phyloP scores from a whole-genome alignment of 208 protist species.

The Leishmania braziliensis region DNA sequence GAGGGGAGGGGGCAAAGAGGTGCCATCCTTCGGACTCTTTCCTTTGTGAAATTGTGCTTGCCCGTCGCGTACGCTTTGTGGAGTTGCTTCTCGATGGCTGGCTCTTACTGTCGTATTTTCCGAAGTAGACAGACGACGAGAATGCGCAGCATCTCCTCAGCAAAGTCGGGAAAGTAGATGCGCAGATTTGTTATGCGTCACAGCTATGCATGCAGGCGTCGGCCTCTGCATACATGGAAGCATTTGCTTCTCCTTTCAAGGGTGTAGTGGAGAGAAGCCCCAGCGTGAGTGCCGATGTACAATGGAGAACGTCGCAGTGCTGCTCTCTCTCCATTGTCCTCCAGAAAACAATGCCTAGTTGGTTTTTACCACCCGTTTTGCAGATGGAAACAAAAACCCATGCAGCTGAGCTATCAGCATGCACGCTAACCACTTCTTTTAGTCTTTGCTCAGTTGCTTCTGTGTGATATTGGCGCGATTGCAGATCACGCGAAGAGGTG shows the following conservation, averaged over 20 bases:
- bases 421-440: not conserved
- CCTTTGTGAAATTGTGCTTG: constrained; percentile 2
- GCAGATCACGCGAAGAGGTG: not conserved
- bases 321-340: not conserved
- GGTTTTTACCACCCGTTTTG: not conserved
- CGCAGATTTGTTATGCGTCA: not conserved
- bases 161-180: not conserved
- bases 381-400: not conserved
- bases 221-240: constrained; percentile 3
- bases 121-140: not conserved
- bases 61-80: not conserved
- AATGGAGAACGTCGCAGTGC: not conserved
- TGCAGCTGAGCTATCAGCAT: not conserved
- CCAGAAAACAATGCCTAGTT: not conserved
- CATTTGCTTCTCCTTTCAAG: not conserved
- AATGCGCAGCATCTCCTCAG: not conserved
- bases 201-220: not conserved
- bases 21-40: not conserved
- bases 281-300: not conserved
- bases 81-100: not conserved
- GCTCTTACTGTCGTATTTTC: not conserved
- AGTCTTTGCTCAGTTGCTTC: not conserved
- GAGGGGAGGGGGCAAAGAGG: not conserved
- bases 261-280: not conserved
- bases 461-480: not conserved